These are phyloP conservation scores for Coccinonectria pachysandricola DNA, from an alignment of 2,329 filamentous ascomycete genomes.

Conservation along the genomic window DNA sequence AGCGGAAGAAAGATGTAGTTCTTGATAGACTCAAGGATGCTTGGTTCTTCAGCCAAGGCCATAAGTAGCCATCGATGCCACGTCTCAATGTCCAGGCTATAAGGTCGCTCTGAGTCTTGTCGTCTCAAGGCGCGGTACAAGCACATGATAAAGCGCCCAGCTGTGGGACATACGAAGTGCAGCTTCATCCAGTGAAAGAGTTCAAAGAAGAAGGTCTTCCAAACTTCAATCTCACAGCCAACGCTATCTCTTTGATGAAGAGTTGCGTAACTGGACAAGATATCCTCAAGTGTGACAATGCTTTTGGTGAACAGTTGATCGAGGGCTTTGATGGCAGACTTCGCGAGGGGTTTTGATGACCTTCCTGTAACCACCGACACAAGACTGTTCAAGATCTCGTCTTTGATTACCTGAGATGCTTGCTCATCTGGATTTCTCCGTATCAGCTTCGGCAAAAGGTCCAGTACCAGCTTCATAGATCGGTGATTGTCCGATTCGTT, in stretches of 20 bases:
- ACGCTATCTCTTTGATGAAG: slow-evolving; percentile 20
- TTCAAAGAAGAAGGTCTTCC: slow-evolving; percentile 40
- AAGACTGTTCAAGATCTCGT: slow-evolving; percentile 38
- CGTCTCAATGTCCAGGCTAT: slow-evolving; percentile 24
- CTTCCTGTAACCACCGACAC: slow-evolving; percentile 50
- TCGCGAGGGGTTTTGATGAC: slow-evolving; percentile 53
- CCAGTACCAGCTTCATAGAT: slow-evolving; percentile 52
- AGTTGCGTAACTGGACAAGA: slow-evolving; percentile 33
- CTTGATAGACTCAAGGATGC: slow-evolving; percentile 51
- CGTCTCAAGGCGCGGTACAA: slow-evolving; percentile 40
- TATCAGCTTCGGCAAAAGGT: slow-evolving; percentile 43
- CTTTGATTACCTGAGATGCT: slow-evolving; percentile 30
- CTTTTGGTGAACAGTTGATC: slow-evolving; percentile 55
- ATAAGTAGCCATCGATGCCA: slow-evolving; percentile 50
- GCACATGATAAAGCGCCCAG: slow-evolving; percentile 50
- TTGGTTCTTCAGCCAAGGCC: slow-evolving; percentile 36
- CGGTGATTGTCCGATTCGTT: slow-evolving; percentile 56
- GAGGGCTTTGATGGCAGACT: slow-evolving; percentile 58
- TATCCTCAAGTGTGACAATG: slow-evolving; percentile 38
- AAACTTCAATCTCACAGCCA: slow-evolving; percentile 22
- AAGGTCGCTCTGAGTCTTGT: slow-evolving; percentile 13
- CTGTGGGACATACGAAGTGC: slow-evolving; percentile 47
- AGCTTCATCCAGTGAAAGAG: slow-evolving; percentile 46
- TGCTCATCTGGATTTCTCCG: slow-evolving; percentile 35
- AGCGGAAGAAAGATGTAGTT: slow-evolving; percentile 54